phyloP scores from a whole-genome alignment of 345 rosid species.

The Ceriops zippeliana region DNA sequence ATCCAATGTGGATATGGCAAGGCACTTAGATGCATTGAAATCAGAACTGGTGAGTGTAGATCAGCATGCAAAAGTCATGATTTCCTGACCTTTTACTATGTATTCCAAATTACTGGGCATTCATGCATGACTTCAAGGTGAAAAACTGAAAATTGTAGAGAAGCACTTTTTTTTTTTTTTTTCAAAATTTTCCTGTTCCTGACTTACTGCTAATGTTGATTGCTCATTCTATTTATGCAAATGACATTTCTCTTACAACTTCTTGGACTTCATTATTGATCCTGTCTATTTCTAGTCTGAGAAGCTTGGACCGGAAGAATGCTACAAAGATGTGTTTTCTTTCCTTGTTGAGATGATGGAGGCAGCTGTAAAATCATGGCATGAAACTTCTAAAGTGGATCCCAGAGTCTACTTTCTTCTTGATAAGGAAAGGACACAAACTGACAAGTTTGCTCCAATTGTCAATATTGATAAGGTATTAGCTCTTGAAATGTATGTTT shows the following conservation, averaged over 20 bases:
- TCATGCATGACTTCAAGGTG: neutral
- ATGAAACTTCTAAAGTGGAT: conserved; percentile 75
- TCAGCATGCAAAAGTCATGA: neutral
- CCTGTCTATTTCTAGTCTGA: conserved; percentile 49
- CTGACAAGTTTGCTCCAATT: conserved; percentile 72
- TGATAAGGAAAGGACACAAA: conserved; percentile 71
- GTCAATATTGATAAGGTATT: conserved; percentile 90
- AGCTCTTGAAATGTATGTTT: neutral
- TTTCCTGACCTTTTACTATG: neutral
- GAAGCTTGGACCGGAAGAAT: conserved; percentile 58
- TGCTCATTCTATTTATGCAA: too few relatives aligned
- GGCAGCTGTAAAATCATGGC: conserved; percentile 74
- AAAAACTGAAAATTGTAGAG: neutral
- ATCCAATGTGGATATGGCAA: conserved; percentile 69
- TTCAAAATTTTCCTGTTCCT: too few relatives aligned
- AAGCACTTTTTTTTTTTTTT: neutral
- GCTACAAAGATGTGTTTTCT: conserved; percentile 52
- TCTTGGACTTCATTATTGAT: neutral
- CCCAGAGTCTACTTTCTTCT: conserved; percentile 73
- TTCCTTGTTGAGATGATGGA: conserved; percentile 81
- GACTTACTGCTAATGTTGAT: too few relatives aligned
- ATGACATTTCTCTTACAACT: too few relatives aligned
- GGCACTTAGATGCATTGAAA: conserved; percentile 60
- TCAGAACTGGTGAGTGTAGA: conserved; percentile 57
- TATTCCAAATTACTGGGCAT: neutral